phyloP scores from a whole-genome alignment of 2,329 filamentous ascomycete species.

The Aspergillus pseudoviridinutans region DNA sequence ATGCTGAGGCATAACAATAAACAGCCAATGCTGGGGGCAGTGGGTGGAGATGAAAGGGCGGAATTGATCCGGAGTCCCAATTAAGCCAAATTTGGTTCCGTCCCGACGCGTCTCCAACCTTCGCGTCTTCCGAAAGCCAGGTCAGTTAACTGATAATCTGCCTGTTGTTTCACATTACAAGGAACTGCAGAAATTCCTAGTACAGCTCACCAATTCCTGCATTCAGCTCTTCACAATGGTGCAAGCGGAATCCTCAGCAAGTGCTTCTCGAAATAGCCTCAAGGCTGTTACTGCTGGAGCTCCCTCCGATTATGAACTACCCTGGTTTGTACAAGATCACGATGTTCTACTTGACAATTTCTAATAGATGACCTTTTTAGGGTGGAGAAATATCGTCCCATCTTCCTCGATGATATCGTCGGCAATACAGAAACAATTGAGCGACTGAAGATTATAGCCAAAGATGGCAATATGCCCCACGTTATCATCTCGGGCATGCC shows the following conservation, averaged over 20 bases:
- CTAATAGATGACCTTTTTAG: constrained; percentile 46
- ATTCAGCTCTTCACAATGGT: constrained; percentile 28
- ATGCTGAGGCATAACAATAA: background rate
- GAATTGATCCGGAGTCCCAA: background rate
- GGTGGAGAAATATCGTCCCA: constrained; percentile 97
- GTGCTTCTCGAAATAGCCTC: constrained; percentile 39
- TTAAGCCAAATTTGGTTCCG: constrained; percentile 14
- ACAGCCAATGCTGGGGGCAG: background rate
- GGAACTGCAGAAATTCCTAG: background rate
- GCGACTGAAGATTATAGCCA: constrained; percentile 94
- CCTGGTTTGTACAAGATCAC: constrained; percentile 38
- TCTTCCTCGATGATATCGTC: constrained; percentile 94
- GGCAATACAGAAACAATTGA: constrained; percentile 98
- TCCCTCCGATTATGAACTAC: constrained; percentile 45
- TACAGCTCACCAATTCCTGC: background rate
- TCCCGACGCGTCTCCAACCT: constrained; percentile 25
- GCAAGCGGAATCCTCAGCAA: constrained; percentile 46
- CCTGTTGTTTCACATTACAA: background rate
- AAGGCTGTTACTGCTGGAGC: constrained; percentile 39
- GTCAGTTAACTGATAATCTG: background rate
- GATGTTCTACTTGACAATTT: background rate
- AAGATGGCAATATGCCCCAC: constrained; percentile 98
- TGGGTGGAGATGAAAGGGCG: background rate
- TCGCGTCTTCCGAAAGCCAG: constrained; percentile 22
- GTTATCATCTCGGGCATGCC: constrained; percentile 99